Conservation (phyloP, 176 grass and related monocot species). For the Aegilops bicornis region DNA sequence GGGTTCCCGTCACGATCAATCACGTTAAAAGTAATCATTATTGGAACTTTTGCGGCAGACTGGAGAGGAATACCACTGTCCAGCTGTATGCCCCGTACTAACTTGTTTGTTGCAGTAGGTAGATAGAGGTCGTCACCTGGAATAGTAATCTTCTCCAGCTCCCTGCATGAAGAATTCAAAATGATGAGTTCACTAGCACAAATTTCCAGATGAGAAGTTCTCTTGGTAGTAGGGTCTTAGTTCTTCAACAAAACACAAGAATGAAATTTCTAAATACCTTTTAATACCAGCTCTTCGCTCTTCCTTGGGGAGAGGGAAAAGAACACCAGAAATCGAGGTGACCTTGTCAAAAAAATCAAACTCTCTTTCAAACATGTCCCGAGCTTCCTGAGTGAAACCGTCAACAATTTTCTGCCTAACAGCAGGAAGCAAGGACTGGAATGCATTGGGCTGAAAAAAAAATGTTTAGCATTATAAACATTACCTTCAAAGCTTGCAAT, state of each 20-base stretch:
- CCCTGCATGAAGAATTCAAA: constrained; percentile 53
- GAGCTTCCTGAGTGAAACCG: constrained; percentile 74
- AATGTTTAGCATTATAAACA: constrained; percentile 7
- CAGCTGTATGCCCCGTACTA: constrained; percentile 89
- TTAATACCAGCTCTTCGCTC: constrained; percentile 85
- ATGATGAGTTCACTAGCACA: constrained; percentile 32
- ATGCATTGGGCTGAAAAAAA: constrained; percentile 59
- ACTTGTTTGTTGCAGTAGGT: constrained; percentile 94
- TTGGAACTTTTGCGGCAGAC: constrained; percentile 99
- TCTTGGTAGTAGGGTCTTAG: constrained; percentile 12
- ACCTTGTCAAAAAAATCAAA: constrained; percentile 95
- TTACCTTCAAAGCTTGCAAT: constrained; percentile 18
- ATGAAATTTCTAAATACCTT: constrained; percentile 56
- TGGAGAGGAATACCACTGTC: constrained; percentile 98
- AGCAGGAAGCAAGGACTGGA: constrained; percentile 77
- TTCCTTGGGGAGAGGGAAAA: constrained; percentile 97
- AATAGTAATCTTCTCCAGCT: constrained; percentile 87
- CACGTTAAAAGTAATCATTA: constrained; percentile 99
- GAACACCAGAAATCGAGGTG: constrained; percentile 96
- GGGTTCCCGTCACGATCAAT: constrained; percentile 85
- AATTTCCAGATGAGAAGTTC: constrained; percentile 1
- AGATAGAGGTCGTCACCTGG: constrained; percentile 95
- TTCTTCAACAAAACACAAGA: constrained; percentile 21
- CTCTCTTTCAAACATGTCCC: constrained; percentile 80
- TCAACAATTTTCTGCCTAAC: constrained; percentile 91